Evolutionary conservation across 2,329 filamentous ascomycete genomes (phyloP), one percentile per base, ranked within the genome.

Genomic region (Tolypocladium inflatum): DNA sequence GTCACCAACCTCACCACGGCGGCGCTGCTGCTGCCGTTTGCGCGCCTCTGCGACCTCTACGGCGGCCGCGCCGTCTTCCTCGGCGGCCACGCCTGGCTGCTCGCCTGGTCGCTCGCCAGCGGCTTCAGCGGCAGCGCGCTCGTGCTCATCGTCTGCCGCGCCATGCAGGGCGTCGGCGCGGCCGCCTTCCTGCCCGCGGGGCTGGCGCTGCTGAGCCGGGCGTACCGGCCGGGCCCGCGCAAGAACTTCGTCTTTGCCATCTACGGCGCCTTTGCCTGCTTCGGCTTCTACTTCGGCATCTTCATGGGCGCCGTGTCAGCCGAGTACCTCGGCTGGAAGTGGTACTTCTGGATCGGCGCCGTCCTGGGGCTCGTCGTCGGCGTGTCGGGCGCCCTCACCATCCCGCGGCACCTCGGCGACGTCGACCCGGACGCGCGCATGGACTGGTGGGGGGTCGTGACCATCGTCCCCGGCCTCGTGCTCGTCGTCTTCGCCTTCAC

Each of bases 401-500:
- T 79, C 30, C 76, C 77, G 0, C 66, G 66, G 5, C 65, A 69
- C 45, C 64, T 70, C 55, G 60, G 65, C 55, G 41, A 71, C 13
- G 54, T 64, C 1, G 63, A 67, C 19, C 57, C 63, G 2, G 54
- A 51, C 1, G 57, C 72, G 9, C 62, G 62, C 38, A 91, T 91
- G 87, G 89, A 92, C 67, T 91, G 85, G 81, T 73, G 78, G 58
- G 88, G 88, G 0, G 73, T 81, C 2, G 66, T 70, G 2, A 80
- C 86, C 17, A 85, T 87, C 19, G 78, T 89, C 0, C 78, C 80
- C 0, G 89, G 86, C 0, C 70, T 91, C 15, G 77, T 88, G 2
- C 77, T 94, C 33, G 76, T 90, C 62, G 86, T 91, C 0, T 93
- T 86, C 64, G 87, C 89, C 0, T 81, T 94, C 55, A 91, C 89